phyloP scores from a whole-genome alignment of 208 protist genomes.

The Porcisia deanei region DNA sequence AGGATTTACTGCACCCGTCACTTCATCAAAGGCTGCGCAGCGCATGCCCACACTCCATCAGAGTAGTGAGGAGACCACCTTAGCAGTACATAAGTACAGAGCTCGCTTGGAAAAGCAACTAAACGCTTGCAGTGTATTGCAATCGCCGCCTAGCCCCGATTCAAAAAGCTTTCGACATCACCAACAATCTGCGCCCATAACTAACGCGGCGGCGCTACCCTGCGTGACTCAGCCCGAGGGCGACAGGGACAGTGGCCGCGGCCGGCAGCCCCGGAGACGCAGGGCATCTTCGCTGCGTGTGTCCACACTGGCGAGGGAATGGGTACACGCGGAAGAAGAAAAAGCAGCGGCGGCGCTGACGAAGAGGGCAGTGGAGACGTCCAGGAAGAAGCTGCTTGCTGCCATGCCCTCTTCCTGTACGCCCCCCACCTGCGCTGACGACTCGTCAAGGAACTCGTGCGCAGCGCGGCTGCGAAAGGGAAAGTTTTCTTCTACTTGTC shows the following conservation, averaged over 20 bases:
- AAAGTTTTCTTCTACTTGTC: constrained; percentile 7
- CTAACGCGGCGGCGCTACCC: background rate
- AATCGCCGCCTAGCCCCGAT: background rate
- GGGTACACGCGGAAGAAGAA: constrained; percentile 10
- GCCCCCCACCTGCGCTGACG: background rate
- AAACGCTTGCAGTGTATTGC: constrained; percentile 6
- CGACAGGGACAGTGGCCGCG: background rate
- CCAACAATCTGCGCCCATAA: background rate
- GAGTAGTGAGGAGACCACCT: background rate
- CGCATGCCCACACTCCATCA: background rate
- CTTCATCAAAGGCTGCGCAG: too few species aligned
- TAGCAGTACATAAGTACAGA: constrained; percentile 1
- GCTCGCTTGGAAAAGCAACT: constrained; percentile 15
- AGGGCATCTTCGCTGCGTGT: background rate
- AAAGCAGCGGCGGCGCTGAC: background rate
- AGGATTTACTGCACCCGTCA: background rate
- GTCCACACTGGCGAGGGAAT: constrained; percentile 6
- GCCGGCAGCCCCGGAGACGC: background rate
- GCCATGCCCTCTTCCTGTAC: constrained; percentile 8
- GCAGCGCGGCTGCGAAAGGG: constrained; percentile 21
- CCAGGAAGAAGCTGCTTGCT: background rate
- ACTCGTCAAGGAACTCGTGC: background rate
- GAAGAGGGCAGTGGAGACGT: background rate
- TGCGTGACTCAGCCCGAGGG: background rate
- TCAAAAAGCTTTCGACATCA: background rate